Evolutionary conservation across 2,329 filamentous ascomycete genomes (phyloP).

Genomic region (Penicillium sp.): DNA sequence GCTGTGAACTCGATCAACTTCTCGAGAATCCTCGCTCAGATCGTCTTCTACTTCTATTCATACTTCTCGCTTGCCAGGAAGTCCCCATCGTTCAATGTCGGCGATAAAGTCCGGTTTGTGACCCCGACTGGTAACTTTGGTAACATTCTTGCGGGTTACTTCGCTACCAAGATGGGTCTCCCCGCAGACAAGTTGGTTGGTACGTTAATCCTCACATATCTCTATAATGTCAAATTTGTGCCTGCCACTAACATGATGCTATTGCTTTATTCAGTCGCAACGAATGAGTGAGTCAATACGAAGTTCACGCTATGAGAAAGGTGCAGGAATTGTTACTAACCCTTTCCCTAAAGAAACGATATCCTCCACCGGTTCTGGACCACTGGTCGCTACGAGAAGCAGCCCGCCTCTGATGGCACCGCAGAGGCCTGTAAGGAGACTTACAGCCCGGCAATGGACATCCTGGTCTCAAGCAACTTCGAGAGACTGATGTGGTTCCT

Average conservation of each 20-base stretch:
- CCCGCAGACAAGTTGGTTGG: constrained; percentile 82
- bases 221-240: too few relatives aligned
- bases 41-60: constrained; percentile 93
- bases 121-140: constrained; percentile 97
- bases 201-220: too few relatives aligned
- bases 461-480: constrained; percentile 93
- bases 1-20: constrained; percentile 91
- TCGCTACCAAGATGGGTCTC: constrained; percentile 85
- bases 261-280: too few relatives aligned
- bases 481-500: constrained; percentile 94
- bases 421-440: constrained; percentile 71
- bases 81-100: constrained; percentile 59
- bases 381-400: constrained; percentile 79
- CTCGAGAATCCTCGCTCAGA: constrained; percentile 91
- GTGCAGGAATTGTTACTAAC: neutral
- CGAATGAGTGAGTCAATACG: constrained; percentile 61
- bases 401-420: constrained; percentile 48
- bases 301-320: too few relatives aligned
- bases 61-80: constrained; percentile 80
- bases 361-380: constrained; percentile 93
- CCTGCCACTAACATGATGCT: too few relatives aligned
- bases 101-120: constrained; percentile 67
- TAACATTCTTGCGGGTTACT: constrained; percentile 84
- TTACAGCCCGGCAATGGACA: constrained; percentile 94
- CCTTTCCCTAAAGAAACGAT: constrained; percentile 41